A percentile compares a stretch with the other conserved stretches of the same genome.
phyloP scores from a whole-genome alignment of 306 rosid species.

The Arachis stenosperma region DNA sequence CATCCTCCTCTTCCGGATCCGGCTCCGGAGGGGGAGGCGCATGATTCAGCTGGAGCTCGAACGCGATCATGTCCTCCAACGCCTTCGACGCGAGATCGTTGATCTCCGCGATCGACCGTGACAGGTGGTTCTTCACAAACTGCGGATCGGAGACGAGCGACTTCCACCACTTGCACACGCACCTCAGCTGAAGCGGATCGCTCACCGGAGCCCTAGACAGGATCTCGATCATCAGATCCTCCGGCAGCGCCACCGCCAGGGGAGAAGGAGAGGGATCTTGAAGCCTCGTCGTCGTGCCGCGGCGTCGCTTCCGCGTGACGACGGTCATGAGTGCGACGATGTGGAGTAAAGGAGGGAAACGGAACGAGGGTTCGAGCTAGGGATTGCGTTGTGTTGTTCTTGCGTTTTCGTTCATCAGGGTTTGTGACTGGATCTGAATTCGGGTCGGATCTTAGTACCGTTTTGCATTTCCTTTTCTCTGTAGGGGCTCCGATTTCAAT shows the following conservation, averaged over 20 bases:
- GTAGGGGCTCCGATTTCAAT: slow-evolving; percentile 38
- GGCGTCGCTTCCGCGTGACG: slow-evolving; percentile 37
- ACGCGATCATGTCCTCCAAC: slow-evolving; percentile 30
- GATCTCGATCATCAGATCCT: slow-evolving; percentile 45
- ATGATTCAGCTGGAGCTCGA: slow-evolving; percentile 28
- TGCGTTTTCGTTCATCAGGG: slow-evolving; percentile 1
- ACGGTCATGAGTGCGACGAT: slow-evolving; percentile 10
- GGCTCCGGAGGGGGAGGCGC: neutral
- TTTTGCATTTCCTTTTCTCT: slow-evolving; percentile 6
- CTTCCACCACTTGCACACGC: slow-evolving; percentile 50
- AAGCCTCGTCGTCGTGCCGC: neutral
- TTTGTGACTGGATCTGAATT: neutral
- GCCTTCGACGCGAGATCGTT: slow-evolving; percentile 40
- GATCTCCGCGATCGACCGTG: slow-evolving; percentile 31
- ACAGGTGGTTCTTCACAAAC: slow-evolving; percentile 40
- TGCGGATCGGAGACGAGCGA: slow-evolving; percentile 41
- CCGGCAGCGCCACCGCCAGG: slow-evolving; percentile 8
- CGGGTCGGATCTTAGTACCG: slow-evolving; percentile 22
- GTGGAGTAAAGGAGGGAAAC: neutral
- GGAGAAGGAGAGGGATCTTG: neutral
- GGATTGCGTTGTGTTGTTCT: neutral
- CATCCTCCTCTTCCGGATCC: neutral
- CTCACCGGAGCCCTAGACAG: slow-evolving; percentile 31
- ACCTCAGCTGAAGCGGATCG: slow-evolving; percentile 39
- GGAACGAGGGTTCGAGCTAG: neutral